Evolutionary conservation across 352 stramenopile genomes (phyloP), one percentile per base, ranked within the genome.

Genomic region (Aphanomyces astaci): DNA sequence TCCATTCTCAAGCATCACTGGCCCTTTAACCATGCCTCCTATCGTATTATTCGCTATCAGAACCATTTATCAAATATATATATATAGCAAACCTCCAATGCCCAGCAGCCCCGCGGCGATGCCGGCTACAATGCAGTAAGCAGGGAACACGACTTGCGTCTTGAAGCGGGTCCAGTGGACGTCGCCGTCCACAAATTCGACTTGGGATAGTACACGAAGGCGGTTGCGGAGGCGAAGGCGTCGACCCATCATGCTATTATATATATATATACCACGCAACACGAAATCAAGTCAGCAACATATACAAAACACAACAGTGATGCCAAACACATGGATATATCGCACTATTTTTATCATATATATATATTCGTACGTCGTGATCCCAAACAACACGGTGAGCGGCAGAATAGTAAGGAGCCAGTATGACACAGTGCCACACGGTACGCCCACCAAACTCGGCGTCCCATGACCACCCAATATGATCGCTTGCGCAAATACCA

Each of bases 1-100:
- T 17, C 95, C 96, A 89, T 99, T 98, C 31, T 98, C 90, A 0
- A 99, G 85, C 96, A 99, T 98, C 57, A 99, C 86, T 0, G 96
- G 96, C 0, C 96, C 95, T 69, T 98, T 98, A 27, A 99, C 93
- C 78, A 99, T 98, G 46, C 96, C 96, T 45, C 96, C 62, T 68
- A 53, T 43, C 31, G 19, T 13, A 2, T 2, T 24, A 1, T 56
- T 25, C 48, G 11, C 11, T 22, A 28, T 25, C 10, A 53, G 17
- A 11, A 24, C 9, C 17, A 28, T 64, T 15, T 11, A 4, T 49
- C 19, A 13, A 11, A 64, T 64, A 49, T 64, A 27, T 1, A n/a
- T 1, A 57, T 7, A 32, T 28, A 15, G 28, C 48, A 5, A 46
- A 68, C 64, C 97, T 51, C 96, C 96, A 22, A 98, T 92, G 17